A percentile compares a stretch with the other conserved stretches of the same genome.
These are phyloP conservation scores for Teratosphaeria zuluensis DNA, from an alignment of 2,329 filamentous ascomycete genomes.

Conservation along the genomic window DNA sequence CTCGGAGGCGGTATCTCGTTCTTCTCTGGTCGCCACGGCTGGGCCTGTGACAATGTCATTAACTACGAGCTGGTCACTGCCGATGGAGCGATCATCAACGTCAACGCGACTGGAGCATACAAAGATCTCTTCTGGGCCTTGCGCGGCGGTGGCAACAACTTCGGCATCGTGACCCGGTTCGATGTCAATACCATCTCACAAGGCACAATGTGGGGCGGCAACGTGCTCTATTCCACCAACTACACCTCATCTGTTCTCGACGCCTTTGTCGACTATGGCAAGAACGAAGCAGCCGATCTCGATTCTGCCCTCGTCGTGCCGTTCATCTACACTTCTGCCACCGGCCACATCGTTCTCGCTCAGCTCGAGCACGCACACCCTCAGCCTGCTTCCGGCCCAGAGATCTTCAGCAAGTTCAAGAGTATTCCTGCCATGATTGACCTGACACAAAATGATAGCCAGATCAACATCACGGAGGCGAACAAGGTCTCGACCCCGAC, in stretches of 20 bases:
- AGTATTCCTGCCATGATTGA: constrained; percentile 1
- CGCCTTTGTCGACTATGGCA: constrained; percentile 1
- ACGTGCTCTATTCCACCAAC: not conserved
- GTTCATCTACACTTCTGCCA: not conserved
- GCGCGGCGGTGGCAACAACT: constrained; percentile 20
- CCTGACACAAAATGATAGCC: not conserved
- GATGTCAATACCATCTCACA: constrained; percentile 13
- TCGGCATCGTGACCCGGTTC: constrained; percentile 21
- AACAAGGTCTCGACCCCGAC: constrained; percentile 2
- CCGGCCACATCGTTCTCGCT: not conserved
- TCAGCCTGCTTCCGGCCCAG: not conserved
- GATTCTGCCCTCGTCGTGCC: constrained; percentile 3
- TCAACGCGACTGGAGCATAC: constrained; percentile 7
- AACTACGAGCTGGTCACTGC: constrained; percentile 21
- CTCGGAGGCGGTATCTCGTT: constrained; percentile 24
- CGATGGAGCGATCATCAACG: constrained; percentile 13
- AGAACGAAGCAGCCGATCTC: not conserved
- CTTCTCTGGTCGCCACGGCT: constrained; percentile 18
- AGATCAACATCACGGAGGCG: constrained; percentile 4
- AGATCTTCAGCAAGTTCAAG: constrained; percentile 3
- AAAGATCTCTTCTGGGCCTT: constrained; percentile 18
- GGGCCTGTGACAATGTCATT: constrained; percentile 21
- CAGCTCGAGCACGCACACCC: constrained; percentile 1
- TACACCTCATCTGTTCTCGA: not conserved
- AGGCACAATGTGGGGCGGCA: constrained; percentile 11